Base-by-base conservation (phyloP, 208 protist species). In the Acanthamoeba comandoni region DNA sequence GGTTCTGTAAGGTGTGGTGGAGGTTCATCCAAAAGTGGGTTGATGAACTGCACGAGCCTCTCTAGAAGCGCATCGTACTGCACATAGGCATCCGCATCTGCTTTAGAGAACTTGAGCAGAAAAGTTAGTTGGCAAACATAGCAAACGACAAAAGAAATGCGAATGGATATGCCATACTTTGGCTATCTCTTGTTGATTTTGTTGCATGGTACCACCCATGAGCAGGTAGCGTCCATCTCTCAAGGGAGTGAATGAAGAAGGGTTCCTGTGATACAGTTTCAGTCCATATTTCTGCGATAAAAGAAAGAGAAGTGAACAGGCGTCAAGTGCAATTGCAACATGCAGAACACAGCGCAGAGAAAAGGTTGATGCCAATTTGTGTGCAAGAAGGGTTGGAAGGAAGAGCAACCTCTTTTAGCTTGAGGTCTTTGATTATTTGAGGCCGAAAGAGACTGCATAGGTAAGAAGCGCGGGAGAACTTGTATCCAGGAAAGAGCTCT, bases 381-480 rank as follows among this genome's bases (percentile, higher is more conserved):
- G n/a, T n/a, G n/a, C n/a, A n/a, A 62, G 19, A 77, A n/a, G n/a
- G 69, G n/a, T 7, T 0, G 22, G 69, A 77, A 86, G 39, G 65
- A 91, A 39, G 65, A 86, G 52, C 19, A n/a, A 43, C 69, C 64
- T 75, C 60, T 62, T 87, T 67, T 24, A 96, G 71, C n/a, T 95
- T 58, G 52, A 96, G 92, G 3, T 95, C 93, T 43, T 94, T 53
- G 22, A 96, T 71, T 15, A 96, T 92, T 13, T 65, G 12, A 12
- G 84, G 84, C 13, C 94, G 93, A 8, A 96, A 90, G 13, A 96
- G 79, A 43, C 91, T 82, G 75, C 39, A 92, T 51, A 96, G 67
- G 82, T 96, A 96, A 12, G 93, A 95, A 24, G 94, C 94, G 26
- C 95, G 65, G 13, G 94, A 96, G 73, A 95, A 96, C 85, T 95